These are phyloP conservation scores for Fusarium domesticum DNA, from an alignment of 2,329 filamentous ascomycete genomes.

Conservation along the genomic window DNA sequence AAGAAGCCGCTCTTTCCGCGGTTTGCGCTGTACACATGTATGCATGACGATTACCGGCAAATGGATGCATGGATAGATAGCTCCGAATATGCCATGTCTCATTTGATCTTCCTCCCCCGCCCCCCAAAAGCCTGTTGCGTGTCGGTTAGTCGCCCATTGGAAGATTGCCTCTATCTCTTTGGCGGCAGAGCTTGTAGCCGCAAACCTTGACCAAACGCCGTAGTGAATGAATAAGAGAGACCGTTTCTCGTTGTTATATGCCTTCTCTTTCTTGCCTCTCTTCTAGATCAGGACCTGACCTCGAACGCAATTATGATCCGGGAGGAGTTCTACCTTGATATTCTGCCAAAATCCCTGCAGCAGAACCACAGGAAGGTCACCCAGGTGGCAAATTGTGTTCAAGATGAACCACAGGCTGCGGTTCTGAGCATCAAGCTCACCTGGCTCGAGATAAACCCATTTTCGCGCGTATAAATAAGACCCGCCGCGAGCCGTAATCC, in stretches of 20 bases:
- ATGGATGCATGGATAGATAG: constrained; percentile 19
- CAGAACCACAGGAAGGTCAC: too few relatives aligned
- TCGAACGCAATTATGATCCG: constrained; percentile 7
- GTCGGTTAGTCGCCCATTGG: constrained; percentile 18
- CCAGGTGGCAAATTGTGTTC: too few relatives aligned
- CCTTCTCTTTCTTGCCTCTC: constrained; percentile 7
- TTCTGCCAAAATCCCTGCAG: too few relatives aligned
- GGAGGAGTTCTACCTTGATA: too few relatives aligned
- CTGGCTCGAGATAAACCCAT: constrained; percentile 13
- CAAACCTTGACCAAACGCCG: constrained; percentile 24
- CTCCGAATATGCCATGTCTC: constrained; percentile 13
- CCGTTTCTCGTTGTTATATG: constrained; percentile 24
- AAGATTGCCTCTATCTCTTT: constrained; percentile 16
- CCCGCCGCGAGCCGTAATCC: constrained; percentile 17
- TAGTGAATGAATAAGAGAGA: constrained; percentile 23
- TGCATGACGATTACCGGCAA: constrained; percentile 20
- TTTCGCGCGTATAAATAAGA: constrained; percentile 14
- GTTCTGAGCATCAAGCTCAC: too few relatives aligned
- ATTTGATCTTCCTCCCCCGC: constrained; percentile 15
- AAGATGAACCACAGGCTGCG: too few relatives aligned
- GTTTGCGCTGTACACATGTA: constrained; percentile 10
- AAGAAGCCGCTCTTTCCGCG: constrained; percentile 15
- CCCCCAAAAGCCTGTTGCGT: constrained; percentile 16
- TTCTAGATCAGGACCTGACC: constrained; percentile 7
- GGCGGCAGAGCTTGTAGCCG: constrained; percentile 20